phyloP scores from a whole-genome alignment of 78 protist genomes.

The Guillardia theta region DNA sequence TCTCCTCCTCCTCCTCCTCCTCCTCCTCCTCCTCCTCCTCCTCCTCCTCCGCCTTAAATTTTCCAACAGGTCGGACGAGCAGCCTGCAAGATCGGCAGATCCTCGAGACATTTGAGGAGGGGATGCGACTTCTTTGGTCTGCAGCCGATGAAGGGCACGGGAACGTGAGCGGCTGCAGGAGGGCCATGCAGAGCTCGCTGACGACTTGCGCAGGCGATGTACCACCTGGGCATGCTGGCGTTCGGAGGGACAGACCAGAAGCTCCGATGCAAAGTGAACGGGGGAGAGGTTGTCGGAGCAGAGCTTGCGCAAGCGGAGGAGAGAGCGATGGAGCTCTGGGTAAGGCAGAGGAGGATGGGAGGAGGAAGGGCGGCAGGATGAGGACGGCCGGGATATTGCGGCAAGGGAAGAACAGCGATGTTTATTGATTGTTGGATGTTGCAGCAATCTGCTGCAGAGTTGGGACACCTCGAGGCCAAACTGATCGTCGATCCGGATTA shows the following conservation, averaged over 20 bases:
- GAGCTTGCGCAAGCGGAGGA: not conserved
- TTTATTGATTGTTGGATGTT: not conserved
- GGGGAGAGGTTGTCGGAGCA: not conserved
- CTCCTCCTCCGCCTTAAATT: not conserved
- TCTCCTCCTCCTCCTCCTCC: not conserved
- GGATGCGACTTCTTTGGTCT: no score
- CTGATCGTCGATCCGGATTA: not conserved
- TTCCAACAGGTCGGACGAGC: no score
- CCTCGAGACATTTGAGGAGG: no score
- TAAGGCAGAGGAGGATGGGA: not conserved
- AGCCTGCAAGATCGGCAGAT: no score
- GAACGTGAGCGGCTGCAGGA: no score
- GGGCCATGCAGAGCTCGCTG: no score
- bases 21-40: not conserved
- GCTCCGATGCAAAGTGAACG: not conserved
- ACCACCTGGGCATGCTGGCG: not conserved
- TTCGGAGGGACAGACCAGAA: not conserved
- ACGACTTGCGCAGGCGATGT: not conserved
- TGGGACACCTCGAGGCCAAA: not conserved
- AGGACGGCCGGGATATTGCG: not conserved
- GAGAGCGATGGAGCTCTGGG: not conserved
- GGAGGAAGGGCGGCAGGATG: not conserved
- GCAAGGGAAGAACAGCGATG: not conserved
- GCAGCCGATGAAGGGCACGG: no score
- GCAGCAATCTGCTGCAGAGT: not conserved